Conservation (phyloP, 192 early-diverging fungal genomes). For the Chytriomyces confervae region DNA sequence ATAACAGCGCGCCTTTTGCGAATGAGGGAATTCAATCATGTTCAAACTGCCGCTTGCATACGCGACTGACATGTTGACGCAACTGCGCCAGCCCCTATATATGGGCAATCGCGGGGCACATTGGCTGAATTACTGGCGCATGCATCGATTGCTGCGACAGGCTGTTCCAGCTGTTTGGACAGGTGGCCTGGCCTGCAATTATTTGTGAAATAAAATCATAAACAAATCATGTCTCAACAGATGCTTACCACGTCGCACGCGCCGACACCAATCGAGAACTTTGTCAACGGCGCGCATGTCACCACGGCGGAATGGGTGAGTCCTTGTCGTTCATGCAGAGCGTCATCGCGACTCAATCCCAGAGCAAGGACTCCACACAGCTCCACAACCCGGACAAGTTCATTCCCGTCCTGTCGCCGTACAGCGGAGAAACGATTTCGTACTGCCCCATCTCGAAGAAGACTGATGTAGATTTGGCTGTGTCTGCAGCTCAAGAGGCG, state of each 20-base stretch:
- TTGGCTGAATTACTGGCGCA: too few relatives aligned
- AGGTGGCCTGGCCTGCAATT: too few relatives aligned
- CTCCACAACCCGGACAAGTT: conserved; percentile 17
- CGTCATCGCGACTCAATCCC: background rate
- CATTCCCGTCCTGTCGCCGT: conserved; percentile 69
- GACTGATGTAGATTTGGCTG: conserved; percentile 65
- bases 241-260: conserved; percentile 11
- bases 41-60: too few relatives aligned
- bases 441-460: conserved; percentile 64
- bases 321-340: background rate
- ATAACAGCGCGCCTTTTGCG: too few relatives aligned
- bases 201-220: too few relatives aligned
- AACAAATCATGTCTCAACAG: background rate
- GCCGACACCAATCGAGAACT: conserved; percentile 35
- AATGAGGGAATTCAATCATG: too few relatives aligned
- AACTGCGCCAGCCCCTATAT: too few relatives aligned
- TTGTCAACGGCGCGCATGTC: conserved; percentile 34
- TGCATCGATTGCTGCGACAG: too few relatives aligned
- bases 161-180: too few relatives aligned
- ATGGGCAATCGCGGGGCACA: too few relatives aligned
- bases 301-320: conserved; percentile 19
- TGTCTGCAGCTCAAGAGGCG: conserved; percentile 55
- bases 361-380: conserved; percentile 9
- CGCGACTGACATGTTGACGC: too few relatives aligned
- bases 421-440: conserved; percentile 66